Evolutionary conservation across 1,284 basidiomycete genomes (phyloP).

Genomic region (Ganoderma sinense): DNA sequence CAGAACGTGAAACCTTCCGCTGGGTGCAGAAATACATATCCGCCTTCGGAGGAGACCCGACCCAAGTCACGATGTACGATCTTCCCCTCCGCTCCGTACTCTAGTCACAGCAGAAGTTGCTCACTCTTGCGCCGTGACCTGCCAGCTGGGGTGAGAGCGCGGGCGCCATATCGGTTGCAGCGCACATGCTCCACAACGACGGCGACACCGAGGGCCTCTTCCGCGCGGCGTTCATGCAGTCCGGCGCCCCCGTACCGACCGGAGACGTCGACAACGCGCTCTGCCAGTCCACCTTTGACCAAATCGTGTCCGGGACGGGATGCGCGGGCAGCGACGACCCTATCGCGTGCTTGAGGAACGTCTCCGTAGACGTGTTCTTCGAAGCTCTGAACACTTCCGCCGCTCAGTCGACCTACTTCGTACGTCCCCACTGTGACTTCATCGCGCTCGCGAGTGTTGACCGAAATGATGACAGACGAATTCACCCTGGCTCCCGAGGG

Average conservation of each 20-base stretch:
- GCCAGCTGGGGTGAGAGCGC: constrained; percentile 51
- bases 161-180: constrained; percentile 44
- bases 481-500: too few relatives aligned
- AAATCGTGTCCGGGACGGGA: constrained; percentile 40
- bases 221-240: constrained; percentile 44
- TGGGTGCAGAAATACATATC: constrained; percentile 14
- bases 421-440: too few relatives aligned
- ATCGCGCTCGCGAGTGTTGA: too few relatives aligned
- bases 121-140: too few relatives aligned
- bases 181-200: constrained; percentile 42
- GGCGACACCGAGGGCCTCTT: constrained; percentile 43
- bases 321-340: constrained; percentile 44
- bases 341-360: constrained; percentile 48
- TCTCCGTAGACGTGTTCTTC: constrained; percentile 40
- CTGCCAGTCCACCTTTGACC: constrained; percentile 44
- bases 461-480: too few relatives aligned
- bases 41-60: constrained; percentile 7
- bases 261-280: constrained; percentile 39
- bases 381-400: too few relatives aligned
- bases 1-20: constrained; percentile 6
- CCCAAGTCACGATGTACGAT: constrained; percentile 7
- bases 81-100: neutral
- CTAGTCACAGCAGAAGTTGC: too few relatives aligned
- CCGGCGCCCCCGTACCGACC: constrained; percentile 42
- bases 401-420: too few relatives aligned